A percentile compares a stretch with the other conserved stretches of the same genome.
Conservation (phyloP, 2,329 filamentous ascomycete genomes). For the Calcarisporium arbuscula region DNA sequence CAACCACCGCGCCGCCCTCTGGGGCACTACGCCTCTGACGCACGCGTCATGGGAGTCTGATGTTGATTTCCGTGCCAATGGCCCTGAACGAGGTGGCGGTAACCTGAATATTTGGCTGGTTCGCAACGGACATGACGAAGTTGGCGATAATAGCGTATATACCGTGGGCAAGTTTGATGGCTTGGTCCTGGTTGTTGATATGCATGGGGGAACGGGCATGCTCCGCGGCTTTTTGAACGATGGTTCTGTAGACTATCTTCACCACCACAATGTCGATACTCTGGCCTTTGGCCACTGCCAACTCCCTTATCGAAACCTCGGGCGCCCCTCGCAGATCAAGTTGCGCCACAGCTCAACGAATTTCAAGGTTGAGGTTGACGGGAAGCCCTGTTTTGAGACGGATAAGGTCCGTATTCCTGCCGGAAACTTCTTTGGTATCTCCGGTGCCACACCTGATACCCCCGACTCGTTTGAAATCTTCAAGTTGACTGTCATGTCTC, state of each 20-base stretch:
- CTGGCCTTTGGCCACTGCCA: conserved; percentile 91
- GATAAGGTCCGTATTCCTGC: conserved; percentile 70
- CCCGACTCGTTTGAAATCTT: conserved; percentile 94
- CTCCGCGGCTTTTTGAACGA: conserved; percentile 93
- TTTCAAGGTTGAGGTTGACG: conserved; percentile 78
- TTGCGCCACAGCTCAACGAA: conserved; percentile 56
- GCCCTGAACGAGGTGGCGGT: conserved; percentile 76
- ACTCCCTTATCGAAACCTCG: conserved; percentile 86
- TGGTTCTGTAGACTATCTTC: conserved; percentile 71
- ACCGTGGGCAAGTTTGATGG: conserved; percentile 82
- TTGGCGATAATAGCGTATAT: conserved; percentile 75
- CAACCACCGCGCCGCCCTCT: conserved; percentile 75
- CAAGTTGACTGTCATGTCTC: conserved; percentile 70
- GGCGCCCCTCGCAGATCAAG: conserved; percentile 73
- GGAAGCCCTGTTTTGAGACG: conserved; percentile 74
- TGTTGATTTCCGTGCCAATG: conserved; percentile 80
- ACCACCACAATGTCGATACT: conserved; percentile 70
- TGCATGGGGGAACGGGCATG: conserved; percentile 72
- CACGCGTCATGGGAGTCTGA: conserved; percentile 73
- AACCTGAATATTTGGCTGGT: conserved; percentile 94
- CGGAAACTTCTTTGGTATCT: conserved; percentile 81
- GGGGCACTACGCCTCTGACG: conserved; percentile 60
- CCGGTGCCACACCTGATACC: conserved; percentile 80
- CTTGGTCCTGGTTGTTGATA: conserved; percentile 80
- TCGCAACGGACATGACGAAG: conserved; percentile 55